A percentile compares a stretch with the other conserved stretches of the same genome.
Conservation (phyloP, 169 alveolate genomes). For the Eimeria maxima region DNA sequence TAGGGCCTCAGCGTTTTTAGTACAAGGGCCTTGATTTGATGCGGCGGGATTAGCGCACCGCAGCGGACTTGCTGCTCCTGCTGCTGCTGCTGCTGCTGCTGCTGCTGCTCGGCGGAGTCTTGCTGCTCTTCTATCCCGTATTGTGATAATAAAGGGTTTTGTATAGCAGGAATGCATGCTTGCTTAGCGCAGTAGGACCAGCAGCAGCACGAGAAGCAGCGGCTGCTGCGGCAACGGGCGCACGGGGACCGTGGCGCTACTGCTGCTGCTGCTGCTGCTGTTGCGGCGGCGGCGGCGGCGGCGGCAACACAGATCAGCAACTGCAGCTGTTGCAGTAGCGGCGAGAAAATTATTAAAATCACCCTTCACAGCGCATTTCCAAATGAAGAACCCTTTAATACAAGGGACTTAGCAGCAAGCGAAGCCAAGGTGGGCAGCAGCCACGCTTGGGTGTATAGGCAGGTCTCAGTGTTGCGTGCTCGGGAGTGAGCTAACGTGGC, state of each 20-base stretch:
- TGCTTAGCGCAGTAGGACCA: slow-evolving; percentile 47
- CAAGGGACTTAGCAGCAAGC: slow-evolving; percentile 58
- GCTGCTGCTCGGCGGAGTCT: slow-evolving; percentile 40
- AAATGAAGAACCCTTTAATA: slow-evolving; percentile 21
- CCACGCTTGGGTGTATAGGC: slow-evolving; percentile 52
- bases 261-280: slow-evolving; percentile 77
- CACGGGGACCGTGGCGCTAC: slow-evolving; percentile 78
- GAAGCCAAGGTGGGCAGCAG: slow-evolving; percentile 52
- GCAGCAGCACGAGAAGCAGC: slow-evolving; percentile 74
- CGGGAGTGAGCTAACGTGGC: slow-evolving; percentile 3
- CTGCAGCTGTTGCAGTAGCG: slow-evolving; percentile 58
- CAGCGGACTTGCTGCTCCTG: slow-evolving; percentile 71
- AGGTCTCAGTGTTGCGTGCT: slow-evolving; percentile 74
- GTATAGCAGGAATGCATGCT: slow-evolving; percentile 40
- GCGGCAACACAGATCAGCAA: slow-evolving; percentile 58
- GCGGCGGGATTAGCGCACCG: slow-evolving; percentile 61
- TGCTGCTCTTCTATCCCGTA: slow-evolving; percentile 55
- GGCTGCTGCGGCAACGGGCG: slow-evolving; percentile 68
- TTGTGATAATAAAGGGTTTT: slow-evolving; percentile 2
- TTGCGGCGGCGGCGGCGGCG: slow-evolving; percentile 74
- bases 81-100: slow-evolving; percentile 74
- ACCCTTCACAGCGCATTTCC: slow-evolving; percentile 65
- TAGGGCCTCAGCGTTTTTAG: slow-evolving; percentile 4
- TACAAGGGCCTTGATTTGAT: not conserved
- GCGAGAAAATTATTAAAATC: not conserved